These are phyloP conservation scores for Dissoconium aciculare DNA, from an alignment of 2,329 filamentous ascomycete species.

Conservation along the genomic window DNA sequence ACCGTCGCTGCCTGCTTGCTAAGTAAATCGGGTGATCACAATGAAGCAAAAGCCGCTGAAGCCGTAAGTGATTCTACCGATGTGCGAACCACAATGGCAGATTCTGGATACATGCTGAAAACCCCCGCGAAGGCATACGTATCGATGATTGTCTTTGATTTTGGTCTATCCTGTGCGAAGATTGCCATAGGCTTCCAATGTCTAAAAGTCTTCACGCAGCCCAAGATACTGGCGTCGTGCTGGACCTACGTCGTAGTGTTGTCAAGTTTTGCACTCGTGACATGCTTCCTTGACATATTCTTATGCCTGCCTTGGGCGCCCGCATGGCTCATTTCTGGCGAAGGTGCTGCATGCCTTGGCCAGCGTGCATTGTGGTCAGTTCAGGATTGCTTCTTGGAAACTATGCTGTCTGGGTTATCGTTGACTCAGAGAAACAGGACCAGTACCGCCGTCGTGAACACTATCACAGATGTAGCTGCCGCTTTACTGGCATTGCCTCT, in stretches of 20 bases:
- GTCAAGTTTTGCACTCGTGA: constrained; percentile 20
- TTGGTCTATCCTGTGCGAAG: constrained; percentile 28
- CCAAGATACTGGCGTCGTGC: constrained; percentile 22
- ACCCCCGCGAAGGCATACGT: constrained; percentile 8
- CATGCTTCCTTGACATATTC: constrained; percentile 26
- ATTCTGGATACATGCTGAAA: neutral
- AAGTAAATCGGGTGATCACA: no score
- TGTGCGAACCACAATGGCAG: no score
- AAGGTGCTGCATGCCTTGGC: constrained; percentile 25
- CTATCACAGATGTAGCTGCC: constrained; percentile 24
- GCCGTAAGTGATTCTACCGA: no score
- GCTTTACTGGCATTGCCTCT: constrained; percentile 23
- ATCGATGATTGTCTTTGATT: constrained; percentile 28
- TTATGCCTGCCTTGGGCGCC: constrained; percentile 29
- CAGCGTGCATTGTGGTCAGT: constrained; percentile 28
- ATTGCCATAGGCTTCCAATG: constrained; percentile 35
- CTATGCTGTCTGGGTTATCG: no score
- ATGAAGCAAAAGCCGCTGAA: no score
- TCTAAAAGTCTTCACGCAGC: constrained; percentile 32
- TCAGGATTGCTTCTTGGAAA: neutral
- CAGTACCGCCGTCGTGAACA: constrained; percentile 24
- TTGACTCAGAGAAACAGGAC: no score
- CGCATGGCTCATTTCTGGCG: constrained; percentile 27
- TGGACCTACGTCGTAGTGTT: constrained; percentile 20
- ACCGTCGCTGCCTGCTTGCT: no score